Evolutionary conservation across 225 moss, liverwort and hornwort species (phyloP).

Genomic region (Pseudisothecium myosuroides): DNA sequence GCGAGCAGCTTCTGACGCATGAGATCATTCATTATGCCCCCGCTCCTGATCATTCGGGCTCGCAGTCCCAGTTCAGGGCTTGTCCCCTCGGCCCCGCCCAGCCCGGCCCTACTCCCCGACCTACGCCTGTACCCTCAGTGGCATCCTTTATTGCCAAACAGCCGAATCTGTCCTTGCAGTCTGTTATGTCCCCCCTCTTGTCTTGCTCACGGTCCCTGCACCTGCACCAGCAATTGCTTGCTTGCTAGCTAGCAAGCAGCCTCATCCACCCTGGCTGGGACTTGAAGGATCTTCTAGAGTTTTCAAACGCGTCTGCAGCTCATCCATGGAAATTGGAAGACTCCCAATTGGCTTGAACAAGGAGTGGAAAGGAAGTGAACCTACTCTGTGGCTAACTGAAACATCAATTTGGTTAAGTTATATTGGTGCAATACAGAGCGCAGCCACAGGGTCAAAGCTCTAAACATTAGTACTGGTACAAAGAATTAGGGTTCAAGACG

Average conservation of each 20-base stretch:
- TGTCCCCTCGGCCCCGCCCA: background rate
- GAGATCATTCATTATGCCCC: constrained; percentile 11
- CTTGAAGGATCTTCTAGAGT: background rate
- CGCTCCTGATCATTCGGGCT: constrained; percentile 20
- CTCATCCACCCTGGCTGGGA: background rate
- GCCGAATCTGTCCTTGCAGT: constrained; percentile 10
- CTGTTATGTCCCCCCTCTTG: constrained; percentile 18
- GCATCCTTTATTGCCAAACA: background rate
- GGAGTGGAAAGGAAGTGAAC: too few species aligned
- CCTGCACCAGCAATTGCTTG: background rate
- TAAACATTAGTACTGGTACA: background rate
- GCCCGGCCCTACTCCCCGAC: background rate
- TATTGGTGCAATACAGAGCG: background rate
- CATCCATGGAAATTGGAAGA: background rate
- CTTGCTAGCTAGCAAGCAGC: background rate
- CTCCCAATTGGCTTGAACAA: background rate
- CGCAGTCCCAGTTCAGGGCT: background rate
- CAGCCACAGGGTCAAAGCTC: background rate
- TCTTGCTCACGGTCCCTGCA: background rate
- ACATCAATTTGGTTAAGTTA: background rate
- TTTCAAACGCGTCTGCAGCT: background rate
- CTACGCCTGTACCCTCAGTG: background rate
- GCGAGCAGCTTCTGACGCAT: constrained; percentile 24
- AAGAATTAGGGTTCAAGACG: background rate
- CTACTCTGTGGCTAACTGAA: background rate